Conservation (phyloP, 2,329 filamentous ascomycete genomes). For the Neofusicoccum ribis region DNA sequence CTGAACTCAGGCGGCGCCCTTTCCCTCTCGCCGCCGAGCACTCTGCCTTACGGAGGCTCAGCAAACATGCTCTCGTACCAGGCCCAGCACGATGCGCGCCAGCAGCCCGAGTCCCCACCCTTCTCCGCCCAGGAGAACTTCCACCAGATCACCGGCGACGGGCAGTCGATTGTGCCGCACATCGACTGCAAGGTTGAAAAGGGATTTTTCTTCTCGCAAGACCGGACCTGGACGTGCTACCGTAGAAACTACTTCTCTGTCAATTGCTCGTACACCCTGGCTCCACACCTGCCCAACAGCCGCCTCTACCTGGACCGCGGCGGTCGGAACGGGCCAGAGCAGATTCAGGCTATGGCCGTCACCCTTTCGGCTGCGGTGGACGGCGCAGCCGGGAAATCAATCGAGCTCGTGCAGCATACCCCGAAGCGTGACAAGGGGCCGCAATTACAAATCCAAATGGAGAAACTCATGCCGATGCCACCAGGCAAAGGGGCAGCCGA, state of each 20-base stretch:
- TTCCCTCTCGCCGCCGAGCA: constrained; percentile 22
- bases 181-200: constrained; percentile 84
- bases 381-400: constrained; percentile 70
- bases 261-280: constrained; percentile 72
- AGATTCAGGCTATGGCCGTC: constrained; percentile 76
- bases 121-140: constrained; percentile 52
- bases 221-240: constrained; percentile 89
- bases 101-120: constrained; percentile 40
- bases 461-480: constrained; percentile 66
- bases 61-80: constrained; percentile 23
- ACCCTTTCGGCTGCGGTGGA: constrained; percentile 82
- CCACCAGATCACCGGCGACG: constrained; percentile 64
- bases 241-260: constrained; percentile 89
- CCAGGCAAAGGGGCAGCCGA: constrained; percentile 49
- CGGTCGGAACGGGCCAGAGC: constrained; percentile 47
- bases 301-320: constrained; percentile 59
- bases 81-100: constrained; percentile 25
- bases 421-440: constrained; percentile 89
- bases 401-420: constrained; percentile 86
- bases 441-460: constrained; percentile 70
- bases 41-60: constrained; percentile 22
- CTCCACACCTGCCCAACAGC: constrained; percentile 59
- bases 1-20: constrained; percentile 34
- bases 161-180: constrained; percentile 63
- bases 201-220: constrained; percentile 75